Conservation (phyloP, 257 asterid genomes). For the Solanum chiquidenum region DNA sequence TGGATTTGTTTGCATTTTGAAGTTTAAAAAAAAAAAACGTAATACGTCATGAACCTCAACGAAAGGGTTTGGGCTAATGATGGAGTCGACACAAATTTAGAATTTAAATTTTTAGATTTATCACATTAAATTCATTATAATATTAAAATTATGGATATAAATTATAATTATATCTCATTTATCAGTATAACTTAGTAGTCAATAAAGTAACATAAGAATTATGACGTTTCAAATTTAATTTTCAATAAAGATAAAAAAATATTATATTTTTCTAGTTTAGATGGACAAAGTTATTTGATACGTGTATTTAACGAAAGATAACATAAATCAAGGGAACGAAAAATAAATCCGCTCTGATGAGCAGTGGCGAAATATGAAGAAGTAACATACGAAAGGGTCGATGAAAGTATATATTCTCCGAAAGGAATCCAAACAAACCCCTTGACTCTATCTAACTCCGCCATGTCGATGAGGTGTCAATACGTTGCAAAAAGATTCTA, state of each 20-base stretch:
- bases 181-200: not conserved
- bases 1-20: not conserved
- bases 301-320: rapidly evolving
- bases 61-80: not conserved
- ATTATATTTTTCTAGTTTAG: too few relatives aligned
- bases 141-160: not conserved
- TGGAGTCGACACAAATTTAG: not conserved
- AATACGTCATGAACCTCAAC: not conserved
- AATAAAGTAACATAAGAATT: not conserved
- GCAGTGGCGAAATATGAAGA: not conserved
- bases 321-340: not conserved
- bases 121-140: not conserved
- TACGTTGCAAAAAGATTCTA: not conserved
- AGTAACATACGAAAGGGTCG: too few relatives aligned
- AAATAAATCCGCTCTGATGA: rapidly evolving
- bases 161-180: not conserved
- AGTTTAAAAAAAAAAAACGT: not conserved
- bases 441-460: not conserved
- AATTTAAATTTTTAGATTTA: not conserved
- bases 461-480: not conserved
- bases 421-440: not conserved
- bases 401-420: not conserved
- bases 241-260: too few relatives aligned
- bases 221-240: not conserved
- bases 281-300: not conserved